Percentiles rank a stretch among this genome's conserved stretches.
These are phyloP conservation scores for Pugionium dolabratum DNA, from an alignment of 345 rosid species.

Conservation along the genomic window DNA sequence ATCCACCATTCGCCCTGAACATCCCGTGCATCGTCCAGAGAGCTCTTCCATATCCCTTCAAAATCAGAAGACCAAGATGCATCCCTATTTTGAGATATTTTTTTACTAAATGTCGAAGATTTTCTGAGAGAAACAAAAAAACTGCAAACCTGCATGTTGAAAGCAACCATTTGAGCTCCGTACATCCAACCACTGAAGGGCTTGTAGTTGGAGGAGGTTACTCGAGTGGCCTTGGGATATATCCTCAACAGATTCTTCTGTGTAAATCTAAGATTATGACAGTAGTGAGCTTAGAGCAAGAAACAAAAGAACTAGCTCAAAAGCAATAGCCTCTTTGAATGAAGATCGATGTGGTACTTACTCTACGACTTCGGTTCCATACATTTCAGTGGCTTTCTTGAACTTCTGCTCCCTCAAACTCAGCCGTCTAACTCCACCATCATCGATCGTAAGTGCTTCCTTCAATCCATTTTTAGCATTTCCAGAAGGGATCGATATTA, in stretches of 20 bases:
- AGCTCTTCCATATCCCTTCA: conserved; percentile 69
- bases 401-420: conserved; percentile 68
- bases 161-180: conserved; percentile 93
- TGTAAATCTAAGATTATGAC: conserved; percentile 52
- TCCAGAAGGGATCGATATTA: conserved; percentile 63
- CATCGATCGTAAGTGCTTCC: conserved; percentile 49
- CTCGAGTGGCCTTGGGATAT: conserved; percentile 68
- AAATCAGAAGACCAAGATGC: background rate
- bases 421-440: conserved; percentile 56
- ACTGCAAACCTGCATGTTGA: conserved; percentile 74
- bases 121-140: background rate
- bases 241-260: conserved; percentile 70
- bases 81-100: background rate
- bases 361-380: conserved; percentile 63
- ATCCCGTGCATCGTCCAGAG: conserved; percentile 84
- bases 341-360: conserved; percentile 27
- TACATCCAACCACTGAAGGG: conserved; percentile 75
- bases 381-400: conserved; percentile 54
- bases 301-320: conserved; percentile 4
- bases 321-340: background rate
- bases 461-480: conserved; percentile 56
- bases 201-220: conserved; percentile 70
- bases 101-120: background rate
- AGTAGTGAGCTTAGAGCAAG: conserved; percentile 7
- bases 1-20: conserved; percentile 68